Evolutionary conservation across 441 rosid genomes (phyloP), one percentile per base, ranked within the genome.

Genomic region (Arabidopsis hybrid): DNA sequence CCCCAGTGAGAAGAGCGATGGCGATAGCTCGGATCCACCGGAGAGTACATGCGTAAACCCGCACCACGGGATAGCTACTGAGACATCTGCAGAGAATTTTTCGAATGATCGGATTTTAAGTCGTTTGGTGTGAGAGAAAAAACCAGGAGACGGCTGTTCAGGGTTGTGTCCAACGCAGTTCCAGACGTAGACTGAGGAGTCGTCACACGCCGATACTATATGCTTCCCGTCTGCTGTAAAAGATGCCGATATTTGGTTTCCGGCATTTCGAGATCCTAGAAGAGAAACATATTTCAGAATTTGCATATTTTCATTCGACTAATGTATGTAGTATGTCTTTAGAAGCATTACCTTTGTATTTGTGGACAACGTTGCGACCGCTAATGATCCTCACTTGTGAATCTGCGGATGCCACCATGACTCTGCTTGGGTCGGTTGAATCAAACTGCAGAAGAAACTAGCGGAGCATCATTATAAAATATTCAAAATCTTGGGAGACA

Each of bases 351-450:
- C 98, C 97, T 73, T 69, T 89, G 75, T 86, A 96, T 85, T 91
- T 93, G 74, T 88, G 83, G 49, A 96, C 79, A 63, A 96, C 85
- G 47, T 87, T 85, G 51, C 73, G 71, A 64, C 97, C 97, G 35
- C 85, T 75, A 11, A 90, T 86, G 70, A 96, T 87, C 74, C 93
- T 86, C 69, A 93, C 89, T 77, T 86, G 90, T 14, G 97, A 89
- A 85, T 91, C 99, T 17, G 95, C 98, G 46, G 88, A 93, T 32
- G 96, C 85, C 61, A 96, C 97, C 79, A 93, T 80, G 73, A 96
- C 82, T 83, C 87, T 90, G 83, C 86, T 90, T 5, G 89, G 83
- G 63, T 91, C 95, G 1, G 80, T 85, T 3, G 96, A 90, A 62
- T 83, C 86, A 77, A 88, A 87, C 95, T 93, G 89, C 21, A 52